These are phyloP conservation scores for Hypoxylon sp. DNA, from an alignment of 2,329 filamentous ascomycete genomes.

Conservation along the genomic window DNA sequence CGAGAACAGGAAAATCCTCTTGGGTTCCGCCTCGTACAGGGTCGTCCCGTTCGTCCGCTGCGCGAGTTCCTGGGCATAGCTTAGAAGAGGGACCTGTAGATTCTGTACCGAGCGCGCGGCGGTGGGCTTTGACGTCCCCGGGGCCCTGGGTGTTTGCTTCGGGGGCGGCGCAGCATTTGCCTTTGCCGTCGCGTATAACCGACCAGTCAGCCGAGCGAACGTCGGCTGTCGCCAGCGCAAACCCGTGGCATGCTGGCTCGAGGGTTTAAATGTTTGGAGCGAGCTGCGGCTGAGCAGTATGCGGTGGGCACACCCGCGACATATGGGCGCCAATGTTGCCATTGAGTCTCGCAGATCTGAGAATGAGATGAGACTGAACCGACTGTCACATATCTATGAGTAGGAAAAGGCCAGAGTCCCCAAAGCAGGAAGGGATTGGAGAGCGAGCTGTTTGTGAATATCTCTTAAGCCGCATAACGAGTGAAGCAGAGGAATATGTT, in stretches of 20 bases:
- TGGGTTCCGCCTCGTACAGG: constrained; percentile 71
- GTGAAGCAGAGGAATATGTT: not conserved
- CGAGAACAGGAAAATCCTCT: constrained; percentile 67
- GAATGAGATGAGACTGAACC: not conserved
- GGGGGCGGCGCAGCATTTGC: not conserved
- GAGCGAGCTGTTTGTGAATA: not conserved
- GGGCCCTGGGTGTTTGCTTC: constrained; percentile 3
- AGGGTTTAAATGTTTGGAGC: constrained; percentile 25
- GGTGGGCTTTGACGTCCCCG: not conserved
- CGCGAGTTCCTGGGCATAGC: constrained; percentile 65
- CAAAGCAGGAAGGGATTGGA: not conserved
- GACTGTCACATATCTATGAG: not conserved
- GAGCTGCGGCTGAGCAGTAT: constrained; percentile 41
- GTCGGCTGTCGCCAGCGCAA: constrained; percentile 16
- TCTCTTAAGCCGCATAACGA: not conserved
- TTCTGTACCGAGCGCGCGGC: constrained; percentile 4
- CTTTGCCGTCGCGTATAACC: constrained; percentile 22
- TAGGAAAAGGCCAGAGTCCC: not conserved
- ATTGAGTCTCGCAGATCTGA: constrained; percentile 25
- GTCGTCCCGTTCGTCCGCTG: constrained; percentile 62
- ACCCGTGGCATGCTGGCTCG: constrained; percentile 8
- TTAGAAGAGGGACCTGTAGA: constrained; percentile 45
- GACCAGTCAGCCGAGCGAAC: constrained; percentile 11
- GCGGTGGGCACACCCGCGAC: constrained; percentile 43
- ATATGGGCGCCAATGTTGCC: constrained; percentile 34